A percentile compares a stretch with the other conserved stretches of the same genome.
Evolutionary conservation across 306 rosid genomes (phyloP).

Genomic region (Acacia melanoxylon): DNA sequence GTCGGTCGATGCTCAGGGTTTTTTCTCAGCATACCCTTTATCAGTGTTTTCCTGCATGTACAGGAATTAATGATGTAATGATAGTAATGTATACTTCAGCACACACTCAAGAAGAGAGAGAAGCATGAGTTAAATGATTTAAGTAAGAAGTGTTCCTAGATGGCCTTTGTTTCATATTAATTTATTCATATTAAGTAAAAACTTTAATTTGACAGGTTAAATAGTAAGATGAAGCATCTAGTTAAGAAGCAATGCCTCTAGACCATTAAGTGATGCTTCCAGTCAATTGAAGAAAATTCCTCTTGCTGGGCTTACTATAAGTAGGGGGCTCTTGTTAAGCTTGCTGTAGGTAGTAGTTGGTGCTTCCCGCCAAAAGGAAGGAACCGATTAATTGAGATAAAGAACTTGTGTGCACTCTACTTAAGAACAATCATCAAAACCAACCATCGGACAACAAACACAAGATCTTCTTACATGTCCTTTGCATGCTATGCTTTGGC

Average conservation of each 20-base stretch:
- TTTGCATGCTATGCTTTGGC: not conserved
- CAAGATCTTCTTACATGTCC: not conserved
- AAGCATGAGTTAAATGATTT: not conserved
- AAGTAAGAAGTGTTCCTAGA: constrained; percentile 2
- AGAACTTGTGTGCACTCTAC: not conserved
- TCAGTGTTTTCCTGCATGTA: constrained; percentile 83
- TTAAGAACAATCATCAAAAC: not conserved
- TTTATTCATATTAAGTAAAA: not conserved
- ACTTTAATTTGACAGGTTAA: not conserved
- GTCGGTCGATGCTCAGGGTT: constrained; percentile 94
- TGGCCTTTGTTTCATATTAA: not conserved
- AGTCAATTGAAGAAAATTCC: not conserved
- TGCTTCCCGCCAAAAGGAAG: not conserved
- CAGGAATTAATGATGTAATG: constrained; percentile 15
- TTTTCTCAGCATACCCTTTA: constrained; percentile 97
- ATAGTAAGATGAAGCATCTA: not conserved
- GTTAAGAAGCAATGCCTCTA: not conserved
- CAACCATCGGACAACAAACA: not conserved
- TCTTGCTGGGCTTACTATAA: not conserved
- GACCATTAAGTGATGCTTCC: not conserved
- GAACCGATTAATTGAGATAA: not conserved
- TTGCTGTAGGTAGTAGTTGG: not conserved
- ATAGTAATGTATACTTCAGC: constrained; percentile 23
- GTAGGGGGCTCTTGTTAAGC: not conserved
- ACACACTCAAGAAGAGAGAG: not conserved